Evolutionary conservation across 257 asterid genomes (phyloP).

Genomic region (Scutellaria minor): DNA sequence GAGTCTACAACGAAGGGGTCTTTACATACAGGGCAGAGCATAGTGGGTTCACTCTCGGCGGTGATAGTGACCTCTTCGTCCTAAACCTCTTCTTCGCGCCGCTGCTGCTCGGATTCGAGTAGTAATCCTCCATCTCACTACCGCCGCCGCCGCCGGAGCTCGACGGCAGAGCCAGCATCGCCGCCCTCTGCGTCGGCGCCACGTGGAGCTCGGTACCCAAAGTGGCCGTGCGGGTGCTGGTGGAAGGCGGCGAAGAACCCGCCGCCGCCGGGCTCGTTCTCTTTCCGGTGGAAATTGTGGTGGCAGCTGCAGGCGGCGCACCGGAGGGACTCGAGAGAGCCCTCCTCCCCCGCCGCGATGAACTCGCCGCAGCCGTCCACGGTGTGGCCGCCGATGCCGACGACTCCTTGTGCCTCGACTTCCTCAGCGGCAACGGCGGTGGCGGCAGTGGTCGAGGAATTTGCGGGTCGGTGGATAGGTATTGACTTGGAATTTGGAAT

Average conservation of each 20-base stretch:
- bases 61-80: slow-evolving; percentile 54
- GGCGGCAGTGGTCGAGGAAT: no score
- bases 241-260: slow-evolving; percentile 33
- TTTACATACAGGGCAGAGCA: slow-evolving; percentile 79
- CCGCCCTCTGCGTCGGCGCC: slow-evolving; percentile 36
- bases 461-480: no score
- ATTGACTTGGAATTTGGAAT: no score
- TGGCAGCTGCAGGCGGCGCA: slow-evolving; percentile 88
- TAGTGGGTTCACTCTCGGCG: slow-evolving; percentile 57
- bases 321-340: slow-evolving; percentile 58
- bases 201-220: slow-evolving; percentile 56
- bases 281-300: slow-evolving; percentile 85
- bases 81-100: slow-evolving; percentile 62
- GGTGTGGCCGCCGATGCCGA: slow-evolving; percentile 71
- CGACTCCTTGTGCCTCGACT: slow-evolving; percentile 62
- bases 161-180: slow-evolving; percentile 65
- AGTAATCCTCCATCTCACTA: slow-evolving; percentile 60
- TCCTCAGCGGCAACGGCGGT: slow-evolving; percentile 48
- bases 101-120: slow-evolving; percentile 44
- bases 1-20: slow-evolving; percentile 59
- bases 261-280: slow-evolving; percentile 31
- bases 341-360: slow-evolving; percentile 72
- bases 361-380: slow-evolving; percentile 87
- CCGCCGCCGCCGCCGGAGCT: slow-evolving; percentile 60
- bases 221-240: slow-evolving; percentile 44